phyloP scores from a whole-genome alignment of 345 rosid genomes.

The Passiflora organensis region DNA sequence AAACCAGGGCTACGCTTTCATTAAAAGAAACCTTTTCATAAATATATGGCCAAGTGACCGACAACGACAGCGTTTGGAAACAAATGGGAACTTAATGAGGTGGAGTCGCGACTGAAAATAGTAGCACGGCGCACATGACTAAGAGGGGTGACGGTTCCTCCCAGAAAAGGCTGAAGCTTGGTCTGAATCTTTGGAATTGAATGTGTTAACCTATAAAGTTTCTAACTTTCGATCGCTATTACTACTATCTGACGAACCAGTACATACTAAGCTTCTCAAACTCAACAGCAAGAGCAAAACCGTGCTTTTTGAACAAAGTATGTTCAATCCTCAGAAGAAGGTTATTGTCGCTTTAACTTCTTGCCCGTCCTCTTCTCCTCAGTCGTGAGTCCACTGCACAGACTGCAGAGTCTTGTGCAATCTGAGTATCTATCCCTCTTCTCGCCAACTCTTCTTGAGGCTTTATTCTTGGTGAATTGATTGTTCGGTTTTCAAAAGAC shows the following conservation, averaged over 20 bases:
- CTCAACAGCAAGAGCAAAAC: conserved; percentile 17
- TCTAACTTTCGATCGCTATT: conserved; percentile 47
- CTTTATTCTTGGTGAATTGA: neutral
- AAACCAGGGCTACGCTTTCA: too few relatives aligned
- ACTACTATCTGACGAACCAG: conserved; percentile 49
- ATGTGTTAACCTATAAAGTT: too few relatives aligned
- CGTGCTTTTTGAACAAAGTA: conserved; percentile 8
- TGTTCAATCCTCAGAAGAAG: conserved; percentile 28
- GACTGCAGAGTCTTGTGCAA: conserved; percentile 90
- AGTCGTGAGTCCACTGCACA: conserved; percentile 41
- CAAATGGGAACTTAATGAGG: too few relatives aligned
- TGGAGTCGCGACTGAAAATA: too few relatives aligned
- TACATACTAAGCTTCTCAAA: conserved; percentile 44
- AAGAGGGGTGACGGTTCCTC: too few relatives aligned
- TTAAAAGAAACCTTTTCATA: too few relatives aligned
- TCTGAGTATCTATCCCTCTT: conserved; percentile 76
- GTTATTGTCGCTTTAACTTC: conserved; percentile 26
- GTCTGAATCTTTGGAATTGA: too few relatives aligned
- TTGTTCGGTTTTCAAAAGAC: neutral
- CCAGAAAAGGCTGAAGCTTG: too few relatives aligned
- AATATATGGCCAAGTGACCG: too few relatives aligned
- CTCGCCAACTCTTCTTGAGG: conserved; percentile 5
- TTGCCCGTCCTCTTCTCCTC: conserved; percentile 41
- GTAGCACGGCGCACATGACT: too few relatives aligned
- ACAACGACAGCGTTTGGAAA: too few relatives aligned